phyloP scores from a whole-genome alignment of 768 basidiomycete genomes.

The Mycena alexandri region DNA sequence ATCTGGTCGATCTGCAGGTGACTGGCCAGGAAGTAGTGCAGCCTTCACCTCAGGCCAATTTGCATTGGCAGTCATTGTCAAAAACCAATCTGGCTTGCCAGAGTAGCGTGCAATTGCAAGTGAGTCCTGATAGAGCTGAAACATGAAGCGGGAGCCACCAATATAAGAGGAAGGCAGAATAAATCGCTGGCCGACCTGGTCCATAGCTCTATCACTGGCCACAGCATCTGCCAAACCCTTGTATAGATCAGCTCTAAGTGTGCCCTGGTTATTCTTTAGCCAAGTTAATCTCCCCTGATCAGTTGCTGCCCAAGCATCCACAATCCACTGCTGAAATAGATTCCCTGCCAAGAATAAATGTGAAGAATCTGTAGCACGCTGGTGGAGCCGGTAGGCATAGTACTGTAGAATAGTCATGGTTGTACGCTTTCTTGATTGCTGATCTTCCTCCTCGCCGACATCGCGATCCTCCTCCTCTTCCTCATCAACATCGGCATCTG shows the following conservation, averaged over 20 bases:
- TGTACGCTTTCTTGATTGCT: conserved; percentile 1
- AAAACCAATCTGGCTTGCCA: conserved; percentile 22
- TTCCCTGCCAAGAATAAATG: conserved; percentile 47
- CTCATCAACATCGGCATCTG: too few species aligned
- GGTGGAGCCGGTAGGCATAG: conserved; percentile 51
- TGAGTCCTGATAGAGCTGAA: too few species aligned
- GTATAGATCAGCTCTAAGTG: conserved; percentile 17
- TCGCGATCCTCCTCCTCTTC: too few species aligned
- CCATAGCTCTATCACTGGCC: not conserved
- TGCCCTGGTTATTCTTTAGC: conserved; percentile 28
- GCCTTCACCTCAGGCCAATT: conserved; percentile 52
- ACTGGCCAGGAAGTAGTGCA: conserved; percentile 38
- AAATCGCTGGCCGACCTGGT: conserved; percentile 6
- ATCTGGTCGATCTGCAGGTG: conserved; percentile 31
- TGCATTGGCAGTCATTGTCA: conserved; percentile 45
- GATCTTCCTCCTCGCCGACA: too few species aligned
- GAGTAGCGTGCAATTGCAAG: conserved; percentile 8
- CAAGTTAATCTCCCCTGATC: conserved; percentile 57
- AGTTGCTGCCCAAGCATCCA: conserved; percentile 59
- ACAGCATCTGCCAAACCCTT: conserved; percentile 19
- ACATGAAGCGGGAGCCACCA: conserved; percentile 25
- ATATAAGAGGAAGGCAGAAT: conserved; percentile 21
- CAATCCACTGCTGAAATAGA: conserved; percentile 60
- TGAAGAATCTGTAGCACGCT: too few species aligned
- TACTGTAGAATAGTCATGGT: conserved; percentile 40